Evolutionary conservation across 164 flowering plant genomes (phyloP), one percentile per base, ranked within the genome.

Genomic region (Echeveria elegans): DNA sequence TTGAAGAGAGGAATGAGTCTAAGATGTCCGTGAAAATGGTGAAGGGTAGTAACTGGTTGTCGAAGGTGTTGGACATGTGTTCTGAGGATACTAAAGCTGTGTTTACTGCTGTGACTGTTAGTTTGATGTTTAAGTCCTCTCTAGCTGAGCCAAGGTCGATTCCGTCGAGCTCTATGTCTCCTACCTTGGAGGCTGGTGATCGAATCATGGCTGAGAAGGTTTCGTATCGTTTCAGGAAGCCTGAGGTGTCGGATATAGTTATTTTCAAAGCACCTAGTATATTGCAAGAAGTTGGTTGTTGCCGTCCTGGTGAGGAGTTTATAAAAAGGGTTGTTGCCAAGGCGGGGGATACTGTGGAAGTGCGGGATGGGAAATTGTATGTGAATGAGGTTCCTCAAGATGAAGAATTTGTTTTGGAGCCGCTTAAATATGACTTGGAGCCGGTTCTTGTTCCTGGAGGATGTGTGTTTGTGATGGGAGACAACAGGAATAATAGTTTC

Each of bases 131-230:
- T 53, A 77, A 73, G 66, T 95, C 99, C 5, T 74, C 67, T 31
- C 73, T 92, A 82, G 99, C 96, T 0, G 96, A 89, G 80, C 87
- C 99, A 0, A 79, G 88, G 71, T 89, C 96, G 15, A 95, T 95
- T 58, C 96, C 97, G 3, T 85, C 97, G 0, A 26, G 77, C 26
- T 95, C 99, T 31, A 95, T 95, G 99, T 80, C 61, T 69, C 99
- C 99, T 0, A 95, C 99, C 18, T 82, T 95, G n/a, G 86, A 88
- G 60, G 85, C 80, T n/a, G 99, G 99, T 19, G 99, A 95, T 70
- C 85, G 97, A 11, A 75, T 95, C 56, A 68, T 95, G 61, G 94
- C 97, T 0, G 99, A 95, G 81, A 95, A 95, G 99, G 97, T 95
- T 65, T 92, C 99, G 36, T 95, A 89, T 53, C n/a, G 80, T 16